phyloP scores from a whole-genome alignment of 2,329 filamentous ascomycete species.

The Penicillium sp. region DNA sequence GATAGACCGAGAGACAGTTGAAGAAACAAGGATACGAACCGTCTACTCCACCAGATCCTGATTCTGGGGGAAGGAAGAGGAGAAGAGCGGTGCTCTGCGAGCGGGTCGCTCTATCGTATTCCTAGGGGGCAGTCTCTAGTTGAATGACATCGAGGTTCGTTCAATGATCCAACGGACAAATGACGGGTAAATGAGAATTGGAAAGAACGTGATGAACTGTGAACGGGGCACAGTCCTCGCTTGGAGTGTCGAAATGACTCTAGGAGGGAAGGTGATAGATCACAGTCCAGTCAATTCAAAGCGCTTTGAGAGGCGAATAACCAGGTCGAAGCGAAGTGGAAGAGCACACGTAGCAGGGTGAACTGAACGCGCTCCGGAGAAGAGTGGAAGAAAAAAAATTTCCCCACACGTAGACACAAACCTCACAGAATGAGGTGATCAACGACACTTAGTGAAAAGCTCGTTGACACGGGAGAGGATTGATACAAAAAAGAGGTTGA shows the following conservation, averaged over 20 bases:
- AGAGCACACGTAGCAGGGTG: conserved; percentile 2
- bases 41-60: conserved; percentile 44
- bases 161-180: conserved; percentile 25
- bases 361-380: conserved; percentile 7
- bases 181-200: conserved; percentile 23
- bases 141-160: conserved; percentile 39
- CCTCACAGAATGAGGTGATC: conserved; percentile 28
- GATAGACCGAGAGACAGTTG: conserved; percentile 3
- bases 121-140: conserved; percentile 35
- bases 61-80: conserved; percentile 32
- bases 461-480: conserved; percentile 37
- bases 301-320: conserved; percentile 9
- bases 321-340: conserved; percentile 6
- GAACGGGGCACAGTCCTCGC: conserved; percentile 1
- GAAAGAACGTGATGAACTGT: conserved; percentile 23
- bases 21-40: conserved; percentile 31
- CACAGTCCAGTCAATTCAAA: conserved; percentile 5
- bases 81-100: conserved; percentile 40
- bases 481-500: conserved; percentile 20
- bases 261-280: background rate
- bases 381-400: conserved; percentile 15
- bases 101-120: conserved; percentile 38
- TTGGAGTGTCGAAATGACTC: background rate
- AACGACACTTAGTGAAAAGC: conserved; percentile 55
- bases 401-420: conserved; percentile 28